Base-by-base conservation (phyloP, 106 monocot genomes). In the Iris macrosiphon region DNA sequence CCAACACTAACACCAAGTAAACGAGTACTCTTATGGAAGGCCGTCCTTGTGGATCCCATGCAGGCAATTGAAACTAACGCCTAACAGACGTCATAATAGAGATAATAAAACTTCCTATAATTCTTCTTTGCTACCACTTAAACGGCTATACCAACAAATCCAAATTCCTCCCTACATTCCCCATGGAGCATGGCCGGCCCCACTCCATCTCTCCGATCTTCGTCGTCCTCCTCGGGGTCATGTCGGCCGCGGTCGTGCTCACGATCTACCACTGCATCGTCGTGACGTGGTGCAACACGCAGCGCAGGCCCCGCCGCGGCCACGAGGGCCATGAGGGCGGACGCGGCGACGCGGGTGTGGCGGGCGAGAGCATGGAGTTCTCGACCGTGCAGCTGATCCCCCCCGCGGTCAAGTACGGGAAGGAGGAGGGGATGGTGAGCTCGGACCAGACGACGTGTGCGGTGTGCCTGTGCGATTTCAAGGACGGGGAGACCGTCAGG, bases 201-300 rank as follows among this genome's bases (percentile, higher is more conserved):
- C 25, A 31, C 28, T 31, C n/a, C 13, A 32, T 45, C 45, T 35
- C 61, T 18, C 33, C 47, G 2, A 22, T 61, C 21, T 61, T 33
- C 28, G 17, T 61, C 16, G 28, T 48, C 4, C 31, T 61, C 47
- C 17, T 61, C 10, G 47, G 47, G 6, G 14, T 61, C 47, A 47
- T 47, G 8, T 4, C 47, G 7, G 47, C 61, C 5, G 47, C 61
- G 1, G 19, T 43, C 21, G 21, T 61, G 3, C 14, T 61, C 31
- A 61, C 61, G 17, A 48, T 61, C 32, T 61, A 61, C 47, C 61
- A 61, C 61, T 61, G 61, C 15, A 61, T 61, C 31, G 22, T 31
- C 1, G 45, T 19, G 12, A 45, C 30, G 17, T 31, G 19, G 29
- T 31, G 26, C 45, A 52, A 34, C 53, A 17, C 32, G 24, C 26